A percentile compares a stretch with the other conserved stretches of the same genome.
Conservation (phyloP, 2,329 filamentous ascomycete genomes). For the Fusarium tjaetaba region DNA sequence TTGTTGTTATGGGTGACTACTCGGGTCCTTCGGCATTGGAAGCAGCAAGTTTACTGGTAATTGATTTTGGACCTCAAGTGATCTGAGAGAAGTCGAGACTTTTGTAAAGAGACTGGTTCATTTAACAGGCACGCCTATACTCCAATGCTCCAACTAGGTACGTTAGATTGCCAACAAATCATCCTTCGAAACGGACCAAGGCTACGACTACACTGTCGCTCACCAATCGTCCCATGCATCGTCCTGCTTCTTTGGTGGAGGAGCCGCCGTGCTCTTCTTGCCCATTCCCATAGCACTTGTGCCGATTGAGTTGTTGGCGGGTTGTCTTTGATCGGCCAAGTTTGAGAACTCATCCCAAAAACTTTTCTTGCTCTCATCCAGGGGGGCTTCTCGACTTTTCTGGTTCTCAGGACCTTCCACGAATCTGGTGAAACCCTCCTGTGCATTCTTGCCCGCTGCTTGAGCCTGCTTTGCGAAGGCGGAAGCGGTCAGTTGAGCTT, state of each 20-base stretch:
- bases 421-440: conserved; percentile 84
- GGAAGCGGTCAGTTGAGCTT: conserved; percentile 69
- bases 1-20: neutral
- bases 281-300: conserved; percentile 70
- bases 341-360: conserved; percentile 94
- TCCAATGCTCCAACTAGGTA: conserved; percentile 42
- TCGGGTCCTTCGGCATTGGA: neutral
- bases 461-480: conserved; percentile 74
- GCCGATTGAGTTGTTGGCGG: conserved; percentile 62
- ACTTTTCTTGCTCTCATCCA: conserved; percentile 76
- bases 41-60: neutral
- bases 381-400: conserved; percentile 49
- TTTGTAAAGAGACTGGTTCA: conserved; percentile 23
- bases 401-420: conserved; percentile 76
- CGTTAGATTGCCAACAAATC: conserved; percentile 29
- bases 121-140: conserved; percentile 42
- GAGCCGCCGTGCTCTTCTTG: conserved; percentile 47
- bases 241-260: conserved; percentile 54
- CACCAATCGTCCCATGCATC: conserved; percentile 75
- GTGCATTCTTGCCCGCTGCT: conserved; percentile 77
- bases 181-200: neutral
- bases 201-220: neutral
- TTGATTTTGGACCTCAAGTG: conserved; percentile 13
- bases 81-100: conserved; percentile 6
- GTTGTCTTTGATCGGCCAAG: conserved; percentile 66